phyloP scores from a whole-genome alignment of 169 alveolate genomes.

The Plasmodium inui region DNA sequence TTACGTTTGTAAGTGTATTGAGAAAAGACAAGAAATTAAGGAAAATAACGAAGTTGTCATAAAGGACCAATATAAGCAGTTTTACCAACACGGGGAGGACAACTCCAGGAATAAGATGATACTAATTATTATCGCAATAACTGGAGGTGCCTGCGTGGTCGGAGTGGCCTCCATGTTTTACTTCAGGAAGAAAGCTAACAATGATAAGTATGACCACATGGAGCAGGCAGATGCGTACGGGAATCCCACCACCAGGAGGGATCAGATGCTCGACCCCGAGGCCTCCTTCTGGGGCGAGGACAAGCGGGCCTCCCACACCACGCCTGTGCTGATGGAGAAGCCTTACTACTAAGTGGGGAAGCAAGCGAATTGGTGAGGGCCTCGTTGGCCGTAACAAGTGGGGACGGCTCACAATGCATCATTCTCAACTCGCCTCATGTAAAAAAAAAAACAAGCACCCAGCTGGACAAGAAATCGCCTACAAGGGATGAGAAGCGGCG shows the following conservation, averaged over 20 bases:
- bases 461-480: not conserved
- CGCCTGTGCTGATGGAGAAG: slow-evolving; percentile 70
- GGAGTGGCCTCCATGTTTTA: not conserved
- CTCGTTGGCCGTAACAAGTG: not conserved
- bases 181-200: slow-evolving; percentile 9
- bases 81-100: not conserved
- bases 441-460: not conserved
- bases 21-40: slow-evolving; percentile 24
- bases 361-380: not conserved
- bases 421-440: not conserved
- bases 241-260: slow-evolving; percentile 24
- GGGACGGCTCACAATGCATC: not conserved
- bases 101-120: not conserved
- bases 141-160: not conserved
- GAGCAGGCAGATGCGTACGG: slow-evolving; percentile 56
- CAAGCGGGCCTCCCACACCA: slow-evolving; percentile 66
- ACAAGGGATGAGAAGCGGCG: not conserved
- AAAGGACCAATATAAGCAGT: slow-evolving; percentile 24
- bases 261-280: slow-evolving; percentile 70
- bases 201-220: slow-evolving; percentile 50
- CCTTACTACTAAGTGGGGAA: slow-evolving; percentile 51
- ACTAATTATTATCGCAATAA: slow-evolving; percentile 15
- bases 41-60: slow-evolving; percentile 37
- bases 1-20: slow-evolving; percentile 59
- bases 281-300: slow-evolving; percentile 77